A percentile compares a stretch with the other conserved stretches of the same genome.
phyloP scores from a whole-genome alignment of 2,329 filamentous ascomycete genomes.

The Fusarium goolgardi region DNA sequence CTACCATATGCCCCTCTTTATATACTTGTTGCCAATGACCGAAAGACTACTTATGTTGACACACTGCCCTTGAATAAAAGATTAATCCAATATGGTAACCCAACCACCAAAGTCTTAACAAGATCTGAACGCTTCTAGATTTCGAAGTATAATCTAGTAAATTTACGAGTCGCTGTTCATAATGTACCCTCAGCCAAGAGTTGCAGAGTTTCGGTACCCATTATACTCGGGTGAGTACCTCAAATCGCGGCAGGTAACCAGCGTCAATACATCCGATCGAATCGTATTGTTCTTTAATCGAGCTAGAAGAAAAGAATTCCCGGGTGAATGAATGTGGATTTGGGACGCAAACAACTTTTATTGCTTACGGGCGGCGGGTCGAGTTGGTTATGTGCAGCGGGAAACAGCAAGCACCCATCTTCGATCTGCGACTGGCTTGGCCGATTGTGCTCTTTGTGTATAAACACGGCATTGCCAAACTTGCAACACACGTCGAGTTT shows the following conservation, averaged over 20 bases:
- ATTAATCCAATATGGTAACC: not conserved
- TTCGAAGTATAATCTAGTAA: not conserved
- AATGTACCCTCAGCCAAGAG: not conserved
- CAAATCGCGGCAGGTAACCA: not conserved
- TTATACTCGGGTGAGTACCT: not conserved
- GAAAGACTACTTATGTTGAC: slow-evolving; percentile 2
- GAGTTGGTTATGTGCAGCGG: slow-evolving; percentile 34
- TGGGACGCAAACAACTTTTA: slow-evolving; percentile 13
- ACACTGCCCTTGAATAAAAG: slow-evolving; percentile 6
- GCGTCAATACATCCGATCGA: not conserved
- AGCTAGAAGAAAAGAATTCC: not conserved
- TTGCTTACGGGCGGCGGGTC: slow-evolving; percentile 16
- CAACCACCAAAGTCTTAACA: not conserved
- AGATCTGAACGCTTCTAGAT: no score
- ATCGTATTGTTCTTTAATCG: not conserved
- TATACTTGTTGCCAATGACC: slow-evolving; percentile 31
- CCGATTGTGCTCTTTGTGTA: slow-evolving; percentile 14
- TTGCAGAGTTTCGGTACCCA: not conserved
- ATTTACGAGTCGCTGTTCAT: not conserved
- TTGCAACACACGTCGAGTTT: not conserved
- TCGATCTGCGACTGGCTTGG: slow-evolving; percentile 12
- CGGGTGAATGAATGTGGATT: not conserved
- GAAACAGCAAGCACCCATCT: slow-evolving; percentile 38
- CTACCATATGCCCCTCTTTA: slow-evolving; percentile 22
- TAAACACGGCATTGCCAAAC: not conserved